Percentiles rank a stretch among this genome's conserved stretches.
phyloP scores from a whole-genome alignment of 2,329 filamentous ascomycete species.

The Penicillium sp. region DNA sequence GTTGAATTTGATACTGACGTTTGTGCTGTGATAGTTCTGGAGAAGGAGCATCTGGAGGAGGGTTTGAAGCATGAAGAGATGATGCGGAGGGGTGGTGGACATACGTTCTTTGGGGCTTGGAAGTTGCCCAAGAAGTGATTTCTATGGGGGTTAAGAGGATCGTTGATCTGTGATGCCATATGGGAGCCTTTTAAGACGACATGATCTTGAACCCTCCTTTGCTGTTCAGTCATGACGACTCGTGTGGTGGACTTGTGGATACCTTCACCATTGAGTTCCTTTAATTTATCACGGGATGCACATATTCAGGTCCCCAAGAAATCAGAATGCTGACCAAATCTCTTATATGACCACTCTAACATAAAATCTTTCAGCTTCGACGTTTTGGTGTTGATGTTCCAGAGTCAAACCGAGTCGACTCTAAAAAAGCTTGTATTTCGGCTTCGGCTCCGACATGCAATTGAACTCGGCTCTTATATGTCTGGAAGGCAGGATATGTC shows the following conservation, averaged over 20 bases:
- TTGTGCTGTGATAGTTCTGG: background rate
- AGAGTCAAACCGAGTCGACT: too few relatives aligned
- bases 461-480: too few relatives aligned
- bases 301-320: too few relatives aligned
- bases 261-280: background rate
- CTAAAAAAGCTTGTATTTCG: too few relatives aligned
- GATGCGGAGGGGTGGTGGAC: background rate
- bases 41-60: background rate
- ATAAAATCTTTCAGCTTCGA: too few relatives aligned
- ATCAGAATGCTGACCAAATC: too few relatives aligned
- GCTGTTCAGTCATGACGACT: background rate
- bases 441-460: too few relatives aligned
- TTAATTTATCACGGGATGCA: too few relatives aligned
- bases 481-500: too few relatives aligned
- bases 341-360: too few relatives aligned
- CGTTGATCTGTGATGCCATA: background rate
- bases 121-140: background rate
- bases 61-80: constrained; percentile 1
- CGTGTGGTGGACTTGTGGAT: background rate
- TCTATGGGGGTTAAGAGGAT: background rate
- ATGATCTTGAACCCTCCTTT: background rate
- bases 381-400: too few relatives aligned
- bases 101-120: background rate
- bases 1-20: background rate
- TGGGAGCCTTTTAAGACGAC: background rate